A percentile compares a stretch with the other conserved stretches of the same genome.
phyloP scores from a whole-genome alignment of 1,139 yeast genomes.

The Arxiozyma heterogenica region DNA sequence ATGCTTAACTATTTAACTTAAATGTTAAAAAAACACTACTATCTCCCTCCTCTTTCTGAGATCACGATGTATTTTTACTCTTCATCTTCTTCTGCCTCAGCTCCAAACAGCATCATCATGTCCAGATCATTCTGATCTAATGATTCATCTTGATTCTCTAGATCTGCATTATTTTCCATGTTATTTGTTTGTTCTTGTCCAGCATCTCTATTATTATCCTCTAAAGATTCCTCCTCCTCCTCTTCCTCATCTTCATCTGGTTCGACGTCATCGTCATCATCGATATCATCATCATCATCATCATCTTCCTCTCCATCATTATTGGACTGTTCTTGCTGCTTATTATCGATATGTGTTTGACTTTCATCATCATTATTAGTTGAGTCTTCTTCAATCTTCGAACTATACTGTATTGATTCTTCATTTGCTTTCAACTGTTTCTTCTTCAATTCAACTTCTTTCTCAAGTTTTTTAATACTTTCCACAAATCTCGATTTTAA shows the following conservation, averaged over 20 bases:
- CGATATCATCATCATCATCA: slow-evolving; percentile 30
- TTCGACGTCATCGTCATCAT: slow-evolving; percentile 27
- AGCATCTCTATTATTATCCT: slow-evolving; percentile 26
- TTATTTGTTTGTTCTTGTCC: slow-evolving; percentile 35
- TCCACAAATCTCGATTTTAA: slow-evolving; percentile 81
- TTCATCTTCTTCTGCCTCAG: slow-evolving; percentile 23
- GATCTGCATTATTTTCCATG: slow-evolving; percentile 26
- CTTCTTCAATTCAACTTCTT: slow-evolving; percentile 75
- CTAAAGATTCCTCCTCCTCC: slow-evolving; percentile 27
- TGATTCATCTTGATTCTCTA: slow-evolving; percentile 5
- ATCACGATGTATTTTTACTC: not conserved
- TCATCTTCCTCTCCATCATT: slow-evolving; percentile 28
- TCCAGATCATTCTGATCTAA: slow-evolving; percentile 31
- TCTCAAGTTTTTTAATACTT: slow-evolving; percentile 67
- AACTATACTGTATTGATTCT: slow-evolving; percentile 16
- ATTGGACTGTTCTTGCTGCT: slow-evolving; percentile 22
- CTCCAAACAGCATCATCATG: slow-evolving; percentile 33
- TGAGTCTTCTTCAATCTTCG: slow-evolving; percentile 15
- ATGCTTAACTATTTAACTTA: no score
- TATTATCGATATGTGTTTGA: slow-evolving; percentile 22
- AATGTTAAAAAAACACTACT: not conserved
- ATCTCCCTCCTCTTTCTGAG: not conserved
- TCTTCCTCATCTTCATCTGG: slow-evolving; percentile 30
- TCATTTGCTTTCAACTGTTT: slow-evolving; percentile 49
- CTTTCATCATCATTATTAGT: slow-evolving; percentile 27